These are phyloP conservation scores for Moniliella sp. DNA, from an alignment of 1,284 basidiomycete species.

Conservation along the genomic window DNA sequence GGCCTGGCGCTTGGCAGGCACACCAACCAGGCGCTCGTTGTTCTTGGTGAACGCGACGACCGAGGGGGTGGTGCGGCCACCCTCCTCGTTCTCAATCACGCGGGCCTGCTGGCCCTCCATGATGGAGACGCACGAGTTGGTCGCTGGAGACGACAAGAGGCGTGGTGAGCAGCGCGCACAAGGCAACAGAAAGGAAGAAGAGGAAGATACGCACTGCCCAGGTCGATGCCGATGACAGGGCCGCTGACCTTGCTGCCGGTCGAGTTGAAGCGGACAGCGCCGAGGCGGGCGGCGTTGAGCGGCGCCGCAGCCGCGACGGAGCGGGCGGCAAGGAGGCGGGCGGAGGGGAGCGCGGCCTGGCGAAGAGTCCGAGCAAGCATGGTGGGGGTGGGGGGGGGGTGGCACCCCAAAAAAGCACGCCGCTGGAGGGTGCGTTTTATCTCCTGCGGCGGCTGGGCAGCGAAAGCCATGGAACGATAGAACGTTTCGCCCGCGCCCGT, in stretches of 20 bases:
- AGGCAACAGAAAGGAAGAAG: not conserved
- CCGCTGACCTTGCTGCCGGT: slow-evolving; percentile 26
- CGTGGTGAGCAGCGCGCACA: not conserved
- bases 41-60: slow-evolving; percentile 91
- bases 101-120: slow-evolving; percentile 77
- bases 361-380: no score
- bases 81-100: slow-evolving; percentile 92
- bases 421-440: no score
- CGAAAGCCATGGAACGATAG: no score
- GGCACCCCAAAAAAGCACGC: no score
- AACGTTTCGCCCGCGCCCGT: no score
- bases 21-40: slow-evolving; percentile 52
- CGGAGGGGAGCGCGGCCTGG: no score
- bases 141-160: slow-evolving; percentile 7
- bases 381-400: no score
- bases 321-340: no score
- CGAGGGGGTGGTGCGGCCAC: slow-evolving; percentile 88
- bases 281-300: not conserved
- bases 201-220: slow-evolving; percentile 18
- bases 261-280: slow-evolving; percentile 1
- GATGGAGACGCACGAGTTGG: slow-evolving; percentile 32
- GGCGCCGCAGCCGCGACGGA: not conserved
- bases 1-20: slow-evolving; percentile 89
- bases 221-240: slow-evolving; percentile 30
- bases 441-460: no score